Base-by-base conservation (phyloP, 1,284 basidiomycete species). In the Inonotus hispidus region DNA sequence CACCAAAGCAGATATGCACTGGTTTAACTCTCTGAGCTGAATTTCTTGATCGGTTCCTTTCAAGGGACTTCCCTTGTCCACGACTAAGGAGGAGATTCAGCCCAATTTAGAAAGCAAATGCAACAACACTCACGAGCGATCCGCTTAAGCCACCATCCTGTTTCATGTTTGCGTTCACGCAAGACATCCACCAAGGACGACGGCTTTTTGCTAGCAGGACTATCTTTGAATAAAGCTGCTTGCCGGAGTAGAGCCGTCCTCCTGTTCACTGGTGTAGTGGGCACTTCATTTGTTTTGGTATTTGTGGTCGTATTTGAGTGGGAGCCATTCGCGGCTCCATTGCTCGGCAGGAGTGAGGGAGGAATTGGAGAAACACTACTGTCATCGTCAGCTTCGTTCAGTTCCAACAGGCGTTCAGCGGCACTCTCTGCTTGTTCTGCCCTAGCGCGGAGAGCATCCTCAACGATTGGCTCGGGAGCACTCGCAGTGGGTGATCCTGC, bases 361-460 rank as follows among this genome's bases (percentile, higher is more conserved):
- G 85, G 83, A 14, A 87, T 78, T 16, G 77, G 73, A n/a, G 81
- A 79, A 62, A 82, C 74, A 56, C 74, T 76, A 57, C 72, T 67
- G 45, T 71, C 75, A 35, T 83, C 84, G 57, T 90, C 88, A 16
- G 87, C 82, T 64, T 92, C 88, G 21, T 89, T 87, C 23, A 93
- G 77, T 70, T 93, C 91, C 53, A 93, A 72, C 43, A 95, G 74
- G 60, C 88, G 81, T 69, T 91, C 85, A 1, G 92, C 93, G 6
- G 93, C 90, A 68, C 90, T 92, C 69, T 93, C 87, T 0, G 92
- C 93, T 70, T 95, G 93, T 65, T 90, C 90, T 2, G 92, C 93
- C 62, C 92, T 84, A 1, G 90, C 91, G 50, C 86, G 82, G 65
- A 93, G 74, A 35, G 88, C 90, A 69, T 95, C 92, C 68, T 95